Percentiles rank a stretch among this genome's conserved stretches.
phyloP scores from a whole-genome alignment of 2,329 filamentous ascomycete species.

The Dactylellina cionopaga region DNA sequence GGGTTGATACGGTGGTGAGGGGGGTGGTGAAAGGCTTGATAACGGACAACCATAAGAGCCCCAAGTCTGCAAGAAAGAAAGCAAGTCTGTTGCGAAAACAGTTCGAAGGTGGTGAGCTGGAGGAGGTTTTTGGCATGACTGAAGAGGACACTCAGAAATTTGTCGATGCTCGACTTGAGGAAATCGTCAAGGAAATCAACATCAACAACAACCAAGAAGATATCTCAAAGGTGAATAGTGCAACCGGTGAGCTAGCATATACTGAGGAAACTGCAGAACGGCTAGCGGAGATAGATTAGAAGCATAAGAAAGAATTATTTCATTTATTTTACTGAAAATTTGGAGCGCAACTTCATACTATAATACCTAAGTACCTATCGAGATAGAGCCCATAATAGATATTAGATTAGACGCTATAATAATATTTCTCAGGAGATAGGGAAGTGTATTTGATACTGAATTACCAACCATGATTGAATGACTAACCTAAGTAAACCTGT shows the following conservation, averaged over 20 bases:
- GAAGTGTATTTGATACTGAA: too few relatives aligned
- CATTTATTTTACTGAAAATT: too few relatives aligned
- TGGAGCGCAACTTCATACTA: too few relatives aligned
- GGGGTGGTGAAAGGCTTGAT: slow-evolving; percentile 62
- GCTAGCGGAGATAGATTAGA: background rate
- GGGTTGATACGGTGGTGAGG: slow-evolving; percentile 63
- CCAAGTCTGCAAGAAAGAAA: slow-evolving; percentile 59
- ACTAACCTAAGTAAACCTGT: background rate
- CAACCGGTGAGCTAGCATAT: too few relatives aligned
- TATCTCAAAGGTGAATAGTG: background rate
- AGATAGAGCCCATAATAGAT: too few relatives aligned
- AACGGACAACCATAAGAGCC: slow-evolving; percentile 55
- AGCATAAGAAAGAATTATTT: too few relatives aligned
- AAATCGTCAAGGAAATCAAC: slow-evolving; percentile 59
- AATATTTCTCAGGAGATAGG: too few relatives aligned
- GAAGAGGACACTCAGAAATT: slow-evolving; percentile 62
- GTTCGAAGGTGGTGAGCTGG: slow-evolving; percentile 58
- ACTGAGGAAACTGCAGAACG: background rate
- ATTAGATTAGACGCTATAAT: too few relatives aligned
- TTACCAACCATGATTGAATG: too few relatives aligned
- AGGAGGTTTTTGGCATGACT: slow-evolving; percentile 63
- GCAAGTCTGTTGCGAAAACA: slow-evolving; percentile 64
- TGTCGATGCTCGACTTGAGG: slow-evolving; percentile 61
- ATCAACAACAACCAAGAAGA: too few relatives aligned
- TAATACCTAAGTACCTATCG: too few relatives aligned